phyloP scores from a whole-genome alignment of 192 early-diverging fungal species.

The Powellomyces hirtus region DNA sequence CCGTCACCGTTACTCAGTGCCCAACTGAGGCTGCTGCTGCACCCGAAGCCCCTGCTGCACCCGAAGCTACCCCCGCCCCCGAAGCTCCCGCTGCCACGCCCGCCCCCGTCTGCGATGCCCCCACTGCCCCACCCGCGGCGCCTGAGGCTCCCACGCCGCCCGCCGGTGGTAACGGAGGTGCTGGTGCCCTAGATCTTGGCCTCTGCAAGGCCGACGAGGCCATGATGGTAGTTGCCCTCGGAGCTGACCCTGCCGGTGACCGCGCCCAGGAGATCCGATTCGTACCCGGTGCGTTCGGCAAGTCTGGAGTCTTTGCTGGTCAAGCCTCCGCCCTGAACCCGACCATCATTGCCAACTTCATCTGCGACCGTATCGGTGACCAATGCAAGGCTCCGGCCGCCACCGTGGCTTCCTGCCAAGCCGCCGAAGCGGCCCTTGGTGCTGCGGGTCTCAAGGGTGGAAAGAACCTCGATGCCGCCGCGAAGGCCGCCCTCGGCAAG shows the following conservation, averaged over 20 bases:
- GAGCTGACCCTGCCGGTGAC: constrained; percentile 20
- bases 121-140: neutral
- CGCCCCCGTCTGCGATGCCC: neutral
- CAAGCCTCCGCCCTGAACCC: constrained; percentile 34
- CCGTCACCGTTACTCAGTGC: neutral
- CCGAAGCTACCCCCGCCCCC: neutral
- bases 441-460: neutral
- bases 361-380: constrained; percentile 27
- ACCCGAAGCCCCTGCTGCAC: neutral
- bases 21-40: neutral
- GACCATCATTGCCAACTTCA: constrained; percentile 36
- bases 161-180: constrained; percentile 7
- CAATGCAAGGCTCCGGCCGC: constrained; percentile 31
- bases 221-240: constrained; percentile 21
- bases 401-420: constrained; percentile 7
- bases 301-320: constrained; percentile 20
- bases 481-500: constrained; percentile 5
- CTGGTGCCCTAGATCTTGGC: too few relatives aligned
- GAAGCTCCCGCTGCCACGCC: neutral
- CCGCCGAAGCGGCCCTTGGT: neutral
- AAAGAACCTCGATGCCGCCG: constrained; percentile 1
- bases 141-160: neutral
- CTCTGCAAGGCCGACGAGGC: constrained; percentile 10
- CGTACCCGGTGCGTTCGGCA: constrained; percentile 14
- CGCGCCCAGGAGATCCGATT: constrained; percentile 35